These are phyloP conservation scores for Trichocomaceae sp. DNA, from an alignment of 2,329 filamentous ascomycete species.

Conservation along the genomic window DNA sequence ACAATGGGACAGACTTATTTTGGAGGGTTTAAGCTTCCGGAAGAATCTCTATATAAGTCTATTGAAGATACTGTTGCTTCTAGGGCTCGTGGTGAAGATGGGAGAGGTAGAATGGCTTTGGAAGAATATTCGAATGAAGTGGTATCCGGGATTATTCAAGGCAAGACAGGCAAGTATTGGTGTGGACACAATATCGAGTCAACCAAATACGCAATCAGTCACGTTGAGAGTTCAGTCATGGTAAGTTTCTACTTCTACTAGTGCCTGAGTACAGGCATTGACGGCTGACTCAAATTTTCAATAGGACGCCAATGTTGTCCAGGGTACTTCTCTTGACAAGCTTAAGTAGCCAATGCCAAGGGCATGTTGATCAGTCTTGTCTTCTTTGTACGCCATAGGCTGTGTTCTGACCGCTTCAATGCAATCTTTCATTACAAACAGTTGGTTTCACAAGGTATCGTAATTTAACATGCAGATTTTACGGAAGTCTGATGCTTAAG, in stretches of 20 bases:
- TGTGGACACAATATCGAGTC: conserved; percentile 5
- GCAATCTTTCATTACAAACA: too few relatives aligned
- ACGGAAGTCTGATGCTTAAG: too few relatives aligned
- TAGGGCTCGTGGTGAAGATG: conserved; percentile 13
- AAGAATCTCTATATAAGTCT: conserved; percentile 17
- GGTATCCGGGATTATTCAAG: conserved; percentile 10
- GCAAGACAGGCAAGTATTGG: conserved; percentile 15
- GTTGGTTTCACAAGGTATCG: too few relatives aligned
- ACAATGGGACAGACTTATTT: conserved; percentile 17
- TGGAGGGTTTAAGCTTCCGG: conserved; percentile 15
- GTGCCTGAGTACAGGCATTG: too few relatives aligned
- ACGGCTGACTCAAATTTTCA: neutral
- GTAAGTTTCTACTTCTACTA: neutral
- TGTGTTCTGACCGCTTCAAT: too few relatives aligned
- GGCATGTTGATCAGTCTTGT: too few relatives aligned
- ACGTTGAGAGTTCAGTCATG: neutral
- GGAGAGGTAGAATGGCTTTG: conserved; percentile 7
- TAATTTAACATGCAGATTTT: too few relatives aligned
- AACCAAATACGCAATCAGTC: neutral
- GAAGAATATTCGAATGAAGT: conserved; percentile 13
- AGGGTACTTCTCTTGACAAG: conserved; percentile 36
- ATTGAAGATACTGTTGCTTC: conserved; percentile 15
- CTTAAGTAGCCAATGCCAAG: neutral
- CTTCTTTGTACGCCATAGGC: too few relatives aligned
- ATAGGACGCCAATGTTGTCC: neutral